phyloP scores from a whole-genome alignment of 1,139 yeast species.

The Yamadazyma triangularis region DNA sequence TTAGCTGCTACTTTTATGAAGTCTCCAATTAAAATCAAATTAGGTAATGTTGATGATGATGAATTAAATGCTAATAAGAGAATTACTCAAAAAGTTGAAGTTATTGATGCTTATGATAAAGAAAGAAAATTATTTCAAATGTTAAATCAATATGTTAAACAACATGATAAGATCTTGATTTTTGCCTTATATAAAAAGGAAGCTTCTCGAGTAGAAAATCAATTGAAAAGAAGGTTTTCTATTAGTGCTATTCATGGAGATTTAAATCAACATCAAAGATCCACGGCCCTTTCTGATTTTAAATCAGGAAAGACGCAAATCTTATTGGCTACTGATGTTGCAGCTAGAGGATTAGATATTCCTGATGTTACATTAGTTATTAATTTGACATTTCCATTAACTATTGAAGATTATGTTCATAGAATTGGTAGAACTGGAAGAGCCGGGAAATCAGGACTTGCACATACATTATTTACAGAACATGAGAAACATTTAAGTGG shows the following conservation, averaged over 20 bases:
- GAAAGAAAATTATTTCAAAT: constrained; percentile 72
- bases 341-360: constrained; percentile 97
- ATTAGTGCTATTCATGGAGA: constrained; percentile 98
- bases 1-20: constrained; percentile 85
- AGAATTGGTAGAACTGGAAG: constrained; percentile 98
- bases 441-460: constrained; percentile 93
- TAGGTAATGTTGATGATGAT: constrained; percentile 77
- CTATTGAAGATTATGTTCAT: constrained; percentile 97
- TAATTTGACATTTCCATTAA: constrained; percentile 93
- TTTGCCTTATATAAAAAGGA: constrained; percentile 96
- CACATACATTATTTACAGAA: constrained; percentile 93
- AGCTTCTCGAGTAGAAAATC: constrained; percentile 84
- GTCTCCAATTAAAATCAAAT: constrained; percentile 79
- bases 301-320: constrained; percentile 75
- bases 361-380: constrained; percentile 96
- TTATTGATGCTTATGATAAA: constrained; percentile 76
- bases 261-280: constrained; percentile 86
- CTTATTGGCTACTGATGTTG: constrained; percentile 95
- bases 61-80: constrained; percentile 92
- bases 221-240: constrained; percentile 61
- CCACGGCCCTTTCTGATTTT: constrained; percentile 79
- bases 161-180: constrained; percentile 76
- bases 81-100: constrained; percentile 91
- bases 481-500: constrained; percentile 97
- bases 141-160: constrained; percentile 63